These are phyloP conservation scores for Cornus suecica DNA, from an alignment of 148 eudicot species.

Conservation along the genomic window DNA sequence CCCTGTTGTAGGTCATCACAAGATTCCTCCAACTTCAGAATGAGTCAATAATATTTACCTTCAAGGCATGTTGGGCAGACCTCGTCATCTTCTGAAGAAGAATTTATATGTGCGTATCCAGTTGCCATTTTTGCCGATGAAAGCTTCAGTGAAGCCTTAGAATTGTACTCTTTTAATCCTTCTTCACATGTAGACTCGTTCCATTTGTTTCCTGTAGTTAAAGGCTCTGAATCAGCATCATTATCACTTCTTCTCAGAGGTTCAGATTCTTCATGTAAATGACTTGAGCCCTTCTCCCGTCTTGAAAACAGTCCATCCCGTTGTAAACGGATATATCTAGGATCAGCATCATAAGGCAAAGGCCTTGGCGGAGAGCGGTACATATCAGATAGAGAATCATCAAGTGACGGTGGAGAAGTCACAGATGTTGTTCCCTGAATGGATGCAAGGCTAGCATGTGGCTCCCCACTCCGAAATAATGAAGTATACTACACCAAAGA, in stretches of 20 bases:
- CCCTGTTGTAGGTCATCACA: neutral
- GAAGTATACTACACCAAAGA: conserved; percentile 62
- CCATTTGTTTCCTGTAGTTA: conserved; percentile 56
- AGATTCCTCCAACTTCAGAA: neutral
- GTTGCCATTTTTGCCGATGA: conserved; percentile 46
- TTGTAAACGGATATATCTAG: conserved; percentile 58
- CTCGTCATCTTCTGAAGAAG: conserved; percentile 86
- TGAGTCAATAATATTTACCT: conserved; percentile 34
- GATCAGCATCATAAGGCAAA: conserved; percentile 80
- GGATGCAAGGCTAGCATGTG: conserved; percentile 57
- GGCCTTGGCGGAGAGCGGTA: conserved; percentile 90
- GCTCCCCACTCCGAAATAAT: conserved; percentile 75
- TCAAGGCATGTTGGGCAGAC: conserved; percentile 97
- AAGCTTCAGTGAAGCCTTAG: conserved; percentile 56
- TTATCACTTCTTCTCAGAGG: conserved; percentile 64
- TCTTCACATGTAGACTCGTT: conserved; percentile 56
- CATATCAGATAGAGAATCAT: conserved; percentile 62
- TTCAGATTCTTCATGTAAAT: conserved; percentile 70
- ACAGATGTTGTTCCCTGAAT: conserved; percentile 64
- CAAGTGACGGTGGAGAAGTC: conserved; percentile 50
- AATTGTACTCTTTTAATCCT: conserved; percentile 47
- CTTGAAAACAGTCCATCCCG: conserved; percentile 75
- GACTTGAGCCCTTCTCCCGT: conserved; percentile 80
- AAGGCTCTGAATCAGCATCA: conserved; percentile 60
- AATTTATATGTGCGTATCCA: conserved; percentile 59